Base-by-base conservation (phyloP, 805 yeast species). In the Candida palmyrensis region DNA sequence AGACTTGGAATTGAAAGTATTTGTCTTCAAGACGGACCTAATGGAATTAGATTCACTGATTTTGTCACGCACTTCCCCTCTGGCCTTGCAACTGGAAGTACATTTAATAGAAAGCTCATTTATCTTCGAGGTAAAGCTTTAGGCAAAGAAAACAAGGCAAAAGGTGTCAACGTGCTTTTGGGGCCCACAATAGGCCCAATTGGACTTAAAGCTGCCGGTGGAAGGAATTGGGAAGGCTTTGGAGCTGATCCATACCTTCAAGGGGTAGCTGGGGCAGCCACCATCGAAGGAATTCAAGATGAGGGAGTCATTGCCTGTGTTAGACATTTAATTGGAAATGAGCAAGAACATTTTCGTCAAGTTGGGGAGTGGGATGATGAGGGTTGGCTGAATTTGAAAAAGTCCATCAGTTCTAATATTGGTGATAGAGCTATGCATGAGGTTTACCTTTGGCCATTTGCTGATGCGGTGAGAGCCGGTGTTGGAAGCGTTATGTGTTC, bases 351-450 rank as follows among this genome's bases (percentile, higher is more conserved):
- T 41, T 74, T 68, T 47, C 64, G 82, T 10, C 77, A 73, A 44
- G 66, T 58, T 18, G 69, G 66, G 20, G 79, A 74, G 40, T 68
- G 75, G 71, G 59, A 57, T 29, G 53, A 47, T 21, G 27, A 25
- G 16, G 74, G 68, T 2, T 71, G 71, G 70, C 66, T 62, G 33
- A 36, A 44, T 9, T 53, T 73, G 20, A 48, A 59, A 13, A 53
- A 55, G 5, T 61, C 79, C 4, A 58, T 74, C 16, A 68, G 75
- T 39, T 59, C 79, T 7, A 72, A 75, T 38, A 72, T 76, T 28
- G 81, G 76, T 36, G 82, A 76, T 46, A 57, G 77, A 18, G 71
- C 77, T 1, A 66, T 78, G 71, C 82, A 74, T 47, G 84, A 78
- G 44, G 48, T 75, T 2, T 77, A 71, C 48, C 49, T 75, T 29